These are phyloP conservation scores for Amylostereum chailletii DNA, from an alignment of 1,284 basidiomycete genomes.

Conservation along the genomic window DNA sequence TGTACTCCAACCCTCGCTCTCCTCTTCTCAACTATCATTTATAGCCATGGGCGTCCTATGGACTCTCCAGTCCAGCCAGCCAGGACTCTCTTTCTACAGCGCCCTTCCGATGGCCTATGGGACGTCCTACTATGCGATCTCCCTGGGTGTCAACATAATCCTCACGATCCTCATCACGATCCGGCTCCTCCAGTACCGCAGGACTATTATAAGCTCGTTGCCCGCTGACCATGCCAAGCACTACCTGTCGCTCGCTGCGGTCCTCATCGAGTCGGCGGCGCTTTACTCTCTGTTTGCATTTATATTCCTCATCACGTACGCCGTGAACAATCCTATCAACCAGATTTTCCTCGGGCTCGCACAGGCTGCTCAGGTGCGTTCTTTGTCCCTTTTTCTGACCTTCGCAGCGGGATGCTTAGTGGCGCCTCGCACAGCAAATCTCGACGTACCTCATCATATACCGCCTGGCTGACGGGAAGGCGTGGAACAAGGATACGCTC, in stretches of 20 bases:
- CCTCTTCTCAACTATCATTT: not conserved
- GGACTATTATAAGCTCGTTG: slow-evolving; percentile 16
- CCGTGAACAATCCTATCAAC: slow-evolving; percentile 20
- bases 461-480: slow-evolving; percentile 17
- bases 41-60: slow-evolving; percentile 1
- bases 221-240: slow-evolving; percentile 25
- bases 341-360: not conserved
- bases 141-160: slow-evolving; percentile 17
- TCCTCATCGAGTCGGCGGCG: slow-evolving; percentile 33
- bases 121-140: slow-evolving; percentile 23
- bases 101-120: slow-evolving; percentile 13
- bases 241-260: slow-evolving; percentile 30
- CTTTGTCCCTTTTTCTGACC: not conserved
- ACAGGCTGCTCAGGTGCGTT: not conserved
- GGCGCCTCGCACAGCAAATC: slow-evolving; percentile 25
- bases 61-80: slow-evolving; percentile 9
- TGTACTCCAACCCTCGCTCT: not conserved
- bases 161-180: slow-evolving; percentile 4
- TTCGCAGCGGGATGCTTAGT: not conserved
- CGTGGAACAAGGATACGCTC: slow-evolving; percentile 10
- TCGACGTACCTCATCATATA: slow-evolving; percentile 31
- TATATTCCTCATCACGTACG: slow-evolving; percentile 35
- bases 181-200: slow-evolving; percentile 2
- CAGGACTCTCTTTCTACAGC: slow-evolving; percentile 15
- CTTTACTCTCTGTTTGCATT: slow-evolving; percentile 34